Evolutionary conservation across 345 rosid species (phyloP).

Genomic region (Eucalyptus cloeziana): DNA sequence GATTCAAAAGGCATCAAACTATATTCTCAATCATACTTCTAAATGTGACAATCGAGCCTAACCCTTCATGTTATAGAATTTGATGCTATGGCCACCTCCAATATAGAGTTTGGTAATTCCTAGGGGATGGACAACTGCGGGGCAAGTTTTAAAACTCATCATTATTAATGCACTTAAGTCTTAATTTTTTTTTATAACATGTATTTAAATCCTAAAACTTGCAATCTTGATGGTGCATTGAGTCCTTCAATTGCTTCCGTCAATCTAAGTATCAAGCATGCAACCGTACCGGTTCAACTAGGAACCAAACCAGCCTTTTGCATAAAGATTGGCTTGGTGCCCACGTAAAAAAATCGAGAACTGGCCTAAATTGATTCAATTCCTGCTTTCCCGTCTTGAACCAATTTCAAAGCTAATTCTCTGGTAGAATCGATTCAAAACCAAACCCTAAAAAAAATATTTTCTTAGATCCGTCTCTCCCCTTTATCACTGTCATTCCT

Average conservation of each 20-base stretch:
- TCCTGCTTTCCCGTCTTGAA: neutral
- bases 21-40: neutral
- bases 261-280: neutral
- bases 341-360: neutral
- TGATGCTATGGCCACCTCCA: neutral
- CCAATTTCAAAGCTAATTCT: neutral
- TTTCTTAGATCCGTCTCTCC: neutral
- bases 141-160: neutral
- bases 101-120: neutral
- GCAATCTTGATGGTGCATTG: neutral
- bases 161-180: no score
- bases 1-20: neutral
- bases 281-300: neutral
- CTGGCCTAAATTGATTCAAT: neutral
- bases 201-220: neutral
- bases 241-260: neutral
- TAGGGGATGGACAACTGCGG: neutral
- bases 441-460: neutral
- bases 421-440: neutral
- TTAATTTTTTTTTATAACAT: neutral
- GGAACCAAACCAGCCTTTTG: neutral
- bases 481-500: neutral
- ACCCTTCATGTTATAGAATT: neutral
- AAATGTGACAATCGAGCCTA: neutral
- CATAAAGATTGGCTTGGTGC: neutral